phyloP scores from a whole-genome alignment of 495 filamentous ascomycete genomes.

The Talaromyces nanjingensis region DNA sequence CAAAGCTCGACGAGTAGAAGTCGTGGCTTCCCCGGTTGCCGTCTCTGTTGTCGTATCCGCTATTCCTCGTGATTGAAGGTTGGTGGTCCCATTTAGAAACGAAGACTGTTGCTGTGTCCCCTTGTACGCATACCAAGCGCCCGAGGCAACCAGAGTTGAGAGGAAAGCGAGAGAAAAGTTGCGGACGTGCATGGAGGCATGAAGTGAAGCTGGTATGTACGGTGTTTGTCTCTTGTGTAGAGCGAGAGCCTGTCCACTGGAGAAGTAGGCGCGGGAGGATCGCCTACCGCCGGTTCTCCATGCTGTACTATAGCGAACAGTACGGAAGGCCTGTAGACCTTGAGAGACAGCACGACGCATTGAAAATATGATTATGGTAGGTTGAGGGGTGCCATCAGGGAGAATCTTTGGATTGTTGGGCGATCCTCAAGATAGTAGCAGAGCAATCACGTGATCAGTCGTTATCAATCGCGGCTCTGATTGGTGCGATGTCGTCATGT shows the following conservation, averaged over 20 bases:
- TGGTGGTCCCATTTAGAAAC: constrained; percentile 18
- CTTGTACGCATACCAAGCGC: constrained; percentile 60
- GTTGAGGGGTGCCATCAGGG: neutral
- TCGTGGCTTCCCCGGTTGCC: constrained; percentile 18
- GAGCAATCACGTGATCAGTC: neutral
- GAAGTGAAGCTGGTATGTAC: constrained; percentile 27
- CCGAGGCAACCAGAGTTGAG: constrained; percentile 54
- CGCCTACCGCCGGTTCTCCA: constrained; percentile 46
- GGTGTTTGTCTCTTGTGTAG: constrained; percentile 35
- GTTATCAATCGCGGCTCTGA: neutral
- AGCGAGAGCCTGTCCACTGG: constrained; percentile 38
- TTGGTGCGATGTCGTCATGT: constrained; percentile 3
- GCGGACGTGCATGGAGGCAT: constrained; percentile 59
- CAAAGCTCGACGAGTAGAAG: constrained; percentile 39
- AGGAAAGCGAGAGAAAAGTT: constrained; percentile 55
- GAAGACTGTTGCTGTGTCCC: constrained; percentile 20
- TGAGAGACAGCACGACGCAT: constrained; percentile 63
- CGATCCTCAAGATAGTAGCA: neutral
- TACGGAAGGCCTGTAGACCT: constrained; percentile 40
- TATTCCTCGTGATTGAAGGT: constrained; percentile 12
- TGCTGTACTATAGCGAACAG: constrained; percentile 50
- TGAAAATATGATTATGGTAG: constrained; percentile 13
- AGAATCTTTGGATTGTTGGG: neutral
- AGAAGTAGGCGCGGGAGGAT: constrained; percentile 35
- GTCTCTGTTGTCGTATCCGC: constrained; percentile 7